Base-by-base conservation (phyloP, 176 grass and related monocot species). In the Oryza rufipogon region DNA sequence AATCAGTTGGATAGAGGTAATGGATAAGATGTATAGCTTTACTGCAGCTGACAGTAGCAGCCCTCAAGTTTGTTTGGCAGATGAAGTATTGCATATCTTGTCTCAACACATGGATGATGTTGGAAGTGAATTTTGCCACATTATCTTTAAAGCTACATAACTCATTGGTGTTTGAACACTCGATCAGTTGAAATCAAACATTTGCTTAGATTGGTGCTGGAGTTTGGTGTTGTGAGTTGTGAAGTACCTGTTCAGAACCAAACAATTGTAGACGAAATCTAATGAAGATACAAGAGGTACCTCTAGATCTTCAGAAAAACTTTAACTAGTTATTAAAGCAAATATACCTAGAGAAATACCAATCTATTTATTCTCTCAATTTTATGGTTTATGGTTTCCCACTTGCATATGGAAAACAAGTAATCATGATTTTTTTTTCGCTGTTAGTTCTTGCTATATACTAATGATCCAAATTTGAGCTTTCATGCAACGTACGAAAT, bases 1-100 rank as follows among this genome's bases (percentile, higher is more conserved):
- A 87, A 87, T 85, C 58, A 89, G 87, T 79, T 91, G 89, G 74
- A 76, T 94, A 76, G 89, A 89, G 19, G 39, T 91, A 25, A 54
- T 52, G 20, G 33, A 86, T 76, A 79, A 77, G 84, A 68, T 91
- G 12, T 87, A 81, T 81, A 83, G 70, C 52, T 91, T 94, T 83
- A 88, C 70, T 13, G 63, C 87, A 38, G 73, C 81, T 85, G 89
- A 89, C 36, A 89, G 87, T 80, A 80, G 46, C 81, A 89, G 66
- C 38, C 71, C 20, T 41, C 78, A 83, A 76, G 69, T 91, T 91
- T 54, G 13, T 82, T 85, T 89, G 60, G 74, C 82, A 73, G 75
- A 74, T 80, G 78, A 79, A 46, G 77, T 89, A 64, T 79, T 89
- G 68, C 56, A 85, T 26, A 78, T 80, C 16, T 84, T 94, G 82